Evolutionary conservation across 768 basidiomycete species (phyloP).

Genomic region (Gyrodon lividus): DNA sequence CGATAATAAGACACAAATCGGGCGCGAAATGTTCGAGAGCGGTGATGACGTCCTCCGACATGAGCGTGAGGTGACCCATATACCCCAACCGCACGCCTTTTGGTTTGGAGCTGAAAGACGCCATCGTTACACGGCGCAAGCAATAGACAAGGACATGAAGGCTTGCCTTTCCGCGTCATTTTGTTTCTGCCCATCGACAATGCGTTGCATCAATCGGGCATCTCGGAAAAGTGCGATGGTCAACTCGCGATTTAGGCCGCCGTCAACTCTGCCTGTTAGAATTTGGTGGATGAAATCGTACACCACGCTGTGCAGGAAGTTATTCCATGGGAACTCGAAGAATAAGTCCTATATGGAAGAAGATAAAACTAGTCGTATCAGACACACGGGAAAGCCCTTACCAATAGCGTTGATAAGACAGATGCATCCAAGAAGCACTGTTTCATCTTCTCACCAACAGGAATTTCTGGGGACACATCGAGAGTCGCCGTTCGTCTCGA

Average conservation of each 20-base stretch:
- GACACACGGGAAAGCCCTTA: constrained; percentile 37
- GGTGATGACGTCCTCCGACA: constrained; percentile 91
- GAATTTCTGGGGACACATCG: constrained; percentile 40
- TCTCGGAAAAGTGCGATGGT: constrained; percentile 85
- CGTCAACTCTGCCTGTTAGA: constrained; percentile 81
- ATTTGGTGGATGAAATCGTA: constrained; percentile 97
- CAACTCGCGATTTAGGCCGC: constrained; percentile 82
- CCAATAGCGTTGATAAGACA: constrained; percentile 75
- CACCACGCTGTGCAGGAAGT: constrained; percentile 94
- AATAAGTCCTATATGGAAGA: constrained; percentile 70
- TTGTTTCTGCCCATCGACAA: constrained; percentile 79
- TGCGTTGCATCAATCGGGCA: constrained; percentile 76
- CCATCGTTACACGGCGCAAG: constrained; percentile 7
- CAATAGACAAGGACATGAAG: neutral
- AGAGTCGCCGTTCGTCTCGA: constrained; percentile 45
- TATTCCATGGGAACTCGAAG: constrained; percentile 96
- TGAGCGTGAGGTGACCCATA: constrained; percentile 95
- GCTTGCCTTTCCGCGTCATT: constrained; percentile 77
- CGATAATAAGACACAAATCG: constrained; percentile 66
- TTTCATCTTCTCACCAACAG: constrained; percentile 81
- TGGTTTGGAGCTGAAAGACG: constrained; percentile 53
- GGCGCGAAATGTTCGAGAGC: constrained; percentile 86
- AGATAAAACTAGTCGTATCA: constrained; percentile 3
- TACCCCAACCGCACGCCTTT: constrained; percentile 84
- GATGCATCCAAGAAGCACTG: constrained; percentile 69